These are phyloP conservation scores for Jaltomata sinuosa DNA, from an alignment of 257 asterid genomes.

Conservation along the genomic window DNA sequence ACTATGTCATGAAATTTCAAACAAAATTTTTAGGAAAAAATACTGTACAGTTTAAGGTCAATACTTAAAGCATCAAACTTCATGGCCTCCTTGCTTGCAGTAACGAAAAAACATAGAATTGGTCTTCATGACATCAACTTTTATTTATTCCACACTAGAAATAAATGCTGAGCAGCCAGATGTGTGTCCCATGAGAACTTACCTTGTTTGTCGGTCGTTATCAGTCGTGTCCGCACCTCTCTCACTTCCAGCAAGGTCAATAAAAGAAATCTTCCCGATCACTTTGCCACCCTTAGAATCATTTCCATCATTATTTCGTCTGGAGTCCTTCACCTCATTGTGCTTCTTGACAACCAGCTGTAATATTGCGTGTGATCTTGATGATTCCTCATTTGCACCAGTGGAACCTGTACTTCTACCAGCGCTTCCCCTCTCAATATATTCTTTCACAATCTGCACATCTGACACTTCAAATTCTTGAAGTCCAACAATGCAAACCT, in stretches of 20 bases:
- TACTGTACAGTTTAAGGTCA: not conserved
- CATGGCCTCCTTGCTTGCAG: not conserved
- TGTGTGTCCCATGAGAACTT: slow-evolving; percentile 12
- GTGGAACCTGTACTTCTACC: slow-evolving; percentile 95
- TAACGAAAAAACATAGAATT: not conserved
- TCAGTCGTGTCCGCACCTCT: slow-evolving; percentile 99
- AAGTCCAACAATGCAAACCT: slow-evolving; percentile 97
- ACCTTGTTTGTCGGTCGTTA: slow-evolving; percentile 96
- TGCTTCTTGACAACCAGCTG: slow-evolving; percentile 90
- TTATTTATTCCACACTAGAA: not conserved
- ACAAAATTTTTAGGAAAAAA: not conserved
- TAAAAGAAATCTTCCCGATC: slow-evolving; percentile 90
- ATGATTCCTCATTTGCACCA: slow-evolving; percentile 98
- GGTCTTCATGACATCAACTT: not conserved
- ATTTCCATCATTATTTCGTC: slow-evolving; percentile 62
- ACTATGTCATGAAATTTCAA: not conserved
- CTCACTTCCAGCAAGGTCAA: slow-evolving; percentile 99
- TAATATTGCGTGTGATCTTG: slow-evolving; percentile 95
- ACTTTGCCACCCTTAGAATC: slow-evolving; percentile 71
- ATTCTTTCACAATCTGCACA: slow-evolving; percentile 87
- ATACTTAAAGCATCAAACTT: not conserved
- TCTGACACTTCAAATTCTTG: slow-evolving; percentile 97
- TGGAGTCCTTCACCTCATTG: slow-evolving; percentile 75
- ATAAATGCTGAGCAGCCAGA: not conserved
- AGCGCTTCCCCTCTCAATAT: slow-evolving; percentile 82